Conservation (phyloP, 2,329 filamentous ascomycete species). For the Madurella fahalii region DNA sequence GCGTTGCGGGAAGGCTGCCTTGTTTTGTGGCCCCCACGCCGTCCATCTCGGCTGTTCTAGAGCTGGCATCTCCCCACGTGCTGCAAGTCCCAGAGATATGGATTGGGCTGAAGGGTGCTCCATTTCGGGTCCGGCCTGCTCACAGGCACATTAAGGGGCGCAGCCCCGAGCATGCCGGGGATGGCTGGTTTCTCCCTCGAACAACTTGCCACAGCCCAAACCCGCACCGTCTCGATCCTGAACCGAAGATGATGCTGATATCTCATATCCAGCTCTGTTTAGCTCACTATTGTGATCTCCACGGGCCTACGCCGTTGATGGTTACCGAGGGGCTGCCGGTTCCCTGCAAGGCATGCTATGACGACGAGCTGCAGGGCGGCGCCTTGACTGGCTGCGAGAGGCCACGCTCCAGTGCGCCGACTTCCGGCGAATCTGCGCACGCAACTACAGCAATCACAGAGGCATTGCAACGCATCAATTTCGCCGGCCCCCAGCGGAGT, state of each 20-base stretch:
- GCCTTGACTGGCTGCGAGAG: slow-evolving; percentile 29
- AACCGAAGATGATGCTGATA: slow-evolving; percentile 35
- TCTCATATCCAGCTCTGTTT: slow-evolving; percentile 57
- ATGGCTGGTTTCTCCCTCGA: not conserved
- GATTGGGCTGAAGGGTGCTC: not conserved
- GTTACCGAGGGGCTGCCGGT: slow-evolving; percentile 63
- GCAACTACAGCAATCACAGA: slow-evolving; percentile 39
- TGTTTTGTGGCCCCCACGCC: slow-evolving; percentile 1
- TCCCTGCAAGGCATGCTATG: slow-evolving; percentile 56
- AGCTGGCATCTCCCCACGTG: slow-evolving; percentile 15
- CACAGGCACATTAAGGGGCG: not conserved
- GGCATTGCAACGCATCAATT: slow-evolving; percentile 45
- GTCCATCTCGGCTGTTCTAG: not conserved
- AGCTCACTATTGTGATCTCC: slow-evolving; percentile 67
- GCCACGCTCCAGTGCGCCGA: slow-evolving; percentile 39
- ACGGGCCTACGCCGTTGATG: slow-evolving; percentile 66
- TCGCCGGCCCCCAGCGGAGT: slow-evolving; percentile 38
- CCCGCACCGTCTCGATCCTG: not conserved
- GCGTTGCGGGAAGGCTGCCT: slow-evolving; percentile 3
- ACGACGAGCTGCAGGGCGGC: slow-evolving; percentile 36
- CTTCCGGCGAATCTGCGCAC: slow-evolving; percentile 33
- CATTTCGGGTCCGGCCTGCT: not conserved
- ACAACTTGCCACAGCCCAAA: not conserved
- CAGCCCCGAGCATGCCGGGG: not conserved
- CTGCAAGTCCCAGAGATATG: slow-evolving; percentile 17